Percentiles rank a stretch among this genome's conserved stretches.
Conservation (phyloP, 257 asterid genomes). For the Prunella vulgaris region DNA sequence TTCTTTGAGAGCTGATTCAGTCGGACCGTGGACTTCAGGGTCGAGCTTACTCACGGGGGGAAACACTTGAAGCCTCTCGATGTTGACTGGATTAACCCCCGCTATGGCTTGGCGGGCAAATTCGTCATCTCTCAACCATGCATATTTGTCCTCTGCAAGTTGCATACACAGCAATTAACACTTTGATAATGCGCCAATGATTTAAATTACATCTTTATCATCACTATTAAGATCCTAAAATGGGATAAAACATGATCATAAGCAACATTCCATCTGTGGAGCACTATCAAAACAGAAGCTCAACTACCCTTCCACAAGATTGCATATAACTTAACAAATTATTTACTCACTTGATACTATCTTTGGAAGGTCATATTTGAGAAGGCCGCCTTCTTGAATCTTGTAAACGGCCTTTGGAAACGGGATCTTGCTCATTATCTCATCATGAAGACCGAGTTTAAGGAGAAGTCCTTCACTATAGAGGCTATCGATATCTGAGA, state of each 20-base stretch:
- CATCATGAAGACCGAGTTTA: conserved; percentile 77
- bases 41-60: conserved; percentile 91
- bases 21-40: conserved; percentile 67
- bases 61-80: conserved; percentile 65
- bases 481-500: conserved; percentile 80
- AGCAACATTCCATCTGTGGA: background rate
- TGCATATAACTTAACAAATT: too few relatives aligned
- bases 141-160: conserved; percentile 77
- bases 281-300: background rate
- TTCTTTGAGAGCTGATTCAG: conserved; percentile 80
- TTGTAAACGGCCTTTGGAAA: conserved; percentile 68
- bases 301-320: too few relatives aligned
- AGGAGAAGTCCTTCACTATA: conserved; percentile 81
- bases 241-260: background rate
- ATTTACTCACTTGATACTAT: conserved; percentile 64
- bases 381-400: conserved; percentile 72
- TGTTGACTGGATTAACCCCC: conserved; percentile 80
- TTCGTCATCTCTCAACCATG: conserved; percentile 96
- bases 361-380: conserved; percentile 80
- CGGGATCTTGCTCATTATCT: conserved; percentile 62
- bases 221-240: too few relatives aligned
- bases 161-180: background rate
- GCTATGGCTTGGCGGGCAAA: conserved; percentile 91
- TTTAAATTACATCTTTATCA: too few relatives aligned
- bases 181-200: background rate